Conservation (phyloP, 768 basidiomycete species). For the Chalciporus chontae region DNA sequence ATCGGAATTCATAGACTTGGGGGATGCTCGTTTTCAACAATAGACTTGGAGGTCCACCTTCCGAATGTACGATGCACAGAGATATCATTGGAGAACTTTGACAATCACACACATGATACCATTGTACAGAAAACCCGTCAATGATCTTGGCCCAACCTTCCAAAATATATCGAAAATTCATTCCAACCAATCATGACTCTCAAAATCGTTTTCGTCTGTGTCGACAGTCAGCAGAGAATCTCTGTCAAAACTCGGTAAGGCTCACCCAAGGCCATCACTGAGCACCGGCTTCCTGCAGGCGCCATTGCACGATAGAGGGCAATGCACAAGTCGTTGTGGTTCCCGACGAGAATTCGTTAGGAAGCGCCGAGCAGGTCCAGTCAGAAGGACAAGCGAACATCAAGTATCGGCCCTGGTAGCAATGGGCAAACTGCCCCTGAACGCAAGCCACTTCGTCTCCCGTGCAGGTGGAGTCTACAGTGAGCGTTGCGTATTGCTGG, state of each 20-base stretch:
- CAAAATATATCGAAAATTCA: too few species aligned
- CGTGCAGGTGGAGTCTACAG: slow-evolving; percentile 15
- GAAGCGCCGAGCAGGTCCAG: slow-evolving; percentile 22
- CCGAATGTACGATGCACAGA: too few species aligned
- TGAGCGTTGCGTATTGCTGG: slow-evolving; percentile 17
- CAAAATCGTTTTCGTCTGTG: not conserved
- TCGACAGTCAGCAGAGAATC: too few species aligned
- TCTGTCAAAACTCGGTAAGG: too few species aligned
- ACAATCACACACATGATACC: too few species aligned
- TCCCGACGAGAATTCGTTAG: slow-evolving; percentile 16
- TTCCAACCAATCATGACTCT: not conserved
- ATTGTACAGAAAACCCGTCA: too few species aligned
- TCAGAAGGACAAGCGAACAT: slow-evolving; percentile 9
- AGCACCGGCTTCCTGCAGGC: slow-evolving; percentile 7
- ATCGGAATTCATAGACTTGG: too few species aligned
- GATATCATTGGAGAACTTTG: not conserved
- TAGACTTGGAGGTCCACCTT: too few species aligned
- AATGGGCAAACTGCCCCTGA: slow-evolving; percentile 16
- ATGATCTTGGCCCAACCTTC: too few species aligned
- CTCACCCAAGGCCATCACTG: not conserved
- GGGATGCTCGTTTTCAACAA: too few species aligned
- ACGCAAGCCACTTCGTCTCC: slow-evolving; percentile 19
- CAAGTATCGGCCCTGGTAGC: slow-evolving; percentile 12
- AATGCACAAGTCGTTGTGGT: slow-evolving; percentile 20
- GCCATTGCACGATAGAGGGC: slow-evolving; percentile 2